Evolutionary conservation across 2,329 filamentous ascomycete species (phyloP), one percentile per base, ranked within the genome.

Genomic region (Simplicillium aogashimaense): DNA sequence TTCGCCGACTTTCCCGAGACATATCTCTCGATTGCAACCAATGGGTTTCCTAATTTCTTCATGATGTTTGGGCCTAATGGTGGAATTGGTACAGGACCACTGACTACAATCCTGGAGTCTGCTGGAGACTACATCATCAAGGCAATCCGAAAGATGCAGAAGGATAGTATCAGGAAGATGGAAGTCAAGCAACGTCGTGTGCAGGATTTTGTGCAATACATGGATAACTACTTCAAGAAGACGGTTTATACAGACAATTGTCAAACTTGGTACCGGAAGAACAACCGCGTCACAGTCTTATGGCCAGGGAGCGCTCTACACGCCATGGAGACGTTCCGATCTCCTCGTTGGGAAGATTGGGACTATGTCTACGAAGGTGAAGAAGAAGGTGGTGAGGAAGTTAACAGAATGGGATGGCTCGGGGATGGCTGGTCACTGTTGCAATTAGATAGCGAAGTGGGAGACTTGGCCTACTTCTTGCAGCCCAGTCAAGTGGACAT

Each of bases 201-300:
- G 14, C 52, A 60, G 16, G 69, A 72, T 44, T 74, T 70, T 47
- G 57, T 56, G 30, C 59, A 56, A 20, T 73, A 68, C 48, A 61
- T 64, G 28, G 59, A 65, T 34, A 60, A 62, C 37, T 69, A 72
- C 46, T 69, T 74, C 49, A 58, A 63, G 45, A 51, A 58, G 3
- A 70, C 66, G 0, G 67, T 72, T 3, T 72, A 69, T 50, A 54
- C 59, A 7, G 66, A 66, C 33, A 50, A 54, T 9, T 76, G 72
- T 51, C 64, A 64, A 43, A 70, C 66, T 39, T 76, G 72, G 72
- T 76, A 75, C 50, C 68, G 61, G 17, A 50, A 47, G 7, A 63
- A 61, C 7, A 49, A 61, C 37, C 53, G 57, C 38, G 55, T 68
- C 37, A 57, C 58, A 16, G 64, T 60, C 2, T 50, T 68, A 25